Evolutionary conservation across 441 rosid genomes (phyloP).

Genomic region (Theobroma grandiflorum): DNA sequence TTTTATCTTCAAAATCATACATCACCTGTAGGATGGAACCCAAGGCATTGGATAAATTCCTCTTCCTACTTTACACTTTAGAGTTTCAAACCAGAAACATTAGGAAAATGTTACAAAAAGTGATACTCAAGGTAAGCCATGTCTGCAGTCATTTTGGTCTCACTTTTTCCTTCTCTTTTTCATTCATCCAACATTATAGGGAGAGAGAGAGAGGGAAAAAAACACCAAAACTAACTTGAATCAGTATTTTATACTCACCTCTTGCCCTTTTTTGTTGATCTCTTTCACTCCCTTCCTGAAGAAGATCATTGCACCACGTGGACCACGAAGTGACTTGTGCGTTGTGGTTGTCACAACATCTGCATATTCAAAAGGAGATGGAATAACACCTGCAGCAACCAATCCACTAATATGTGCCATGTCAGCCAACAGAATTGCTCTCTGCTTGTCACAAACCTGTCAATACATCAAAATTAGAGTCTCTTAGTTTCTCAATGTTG

Average conservation of each 20-base stretch:
- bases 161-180: not conserved
- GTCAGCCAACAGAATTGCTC: conserved; percentile 88
- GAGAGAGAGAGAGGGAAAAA: not conserved
- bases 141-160: too few relatives aligned
- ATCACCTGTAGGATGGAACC: conserved; percentile 60
- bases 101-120: not conserved
- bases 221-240: not conserved
- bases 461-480: conserved; percentile 30
- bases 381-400: conserved; percentile 97
- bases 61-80: too few relatives aligned
- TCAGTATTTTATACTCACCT: conserved; percentile 52
- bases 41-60: conserved; percentile 13
- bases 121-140: not conserved
- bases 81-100: not conserved
- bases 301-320: conserved; percentile 99
- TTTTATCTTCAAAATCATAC: conserved; percentile 92
- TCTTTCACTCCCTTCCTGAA: conserved; percentile 93
- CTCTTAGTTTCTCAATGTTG: conserved; percentile 4
- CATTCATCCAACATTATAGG: not conserved
- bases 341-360: conserved; percentile 97
- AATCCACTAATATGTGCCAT: conserved; percentile 98
- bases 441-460: conserved; percentile 96
- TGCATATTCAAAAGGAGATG: conserved; percentile 99
- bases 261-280: conserved; percentile 90
- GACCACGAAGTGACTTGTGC: conserved; percentile 98